Conservation (phyloP, 1,284 basidiomycete species). For the Papiliotrema laurentii region DNA sequence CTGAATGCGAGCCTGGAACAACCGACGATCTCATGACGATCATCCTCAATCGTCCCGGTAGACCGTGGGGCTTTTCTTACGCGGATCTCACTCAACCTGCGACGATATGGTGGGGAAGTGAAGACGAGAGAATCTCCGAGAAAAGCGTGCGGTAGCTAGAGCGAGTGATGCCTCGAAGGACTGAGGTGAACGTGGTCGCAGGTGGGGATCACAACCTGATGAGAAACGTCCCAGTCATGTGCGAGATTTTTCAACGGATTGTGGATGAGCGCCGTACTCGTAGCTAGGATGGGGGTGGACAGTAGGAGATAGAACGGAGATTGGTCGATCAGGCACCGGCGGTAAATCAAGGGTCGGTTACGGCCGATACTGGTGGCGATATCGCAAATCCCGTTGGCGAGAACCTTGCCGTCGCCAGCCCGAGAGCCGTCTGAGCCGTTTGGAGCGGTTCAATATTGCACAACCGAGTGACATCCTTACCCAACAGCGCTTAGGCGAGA, state of each 20-base stretch:
- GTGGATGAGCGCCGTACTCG: slow-evolving; percentile 44
- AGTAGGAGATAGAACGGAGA: too few species aligned
- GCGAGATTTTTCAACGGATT: slow-evolving; percentile 72
- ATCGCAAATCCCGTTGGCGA: too few species aligned
- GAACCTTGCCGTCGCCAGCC: too few species aligned
- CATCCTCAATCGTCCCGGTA: slow-evolving; percentile 64
- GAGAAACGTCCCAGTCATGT: slow-evolving; percentile 80
- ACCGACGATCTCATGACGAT: slow-evolving; percentile 88
- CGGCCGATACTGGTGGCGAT: too few species aligned
- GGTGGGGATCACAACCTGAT: slow-evolving; percentile 88
- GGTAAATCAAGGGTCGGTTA: too few species aligned
- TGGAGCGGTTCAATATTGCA: too few species aligned
- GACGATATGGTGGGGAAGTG: slow-evolving; percentile 87
- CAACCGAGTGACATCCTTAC: too few species aligned
- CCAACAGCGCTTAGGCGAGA: too few species aligned
- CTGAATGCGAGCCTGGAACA: slow-evolving; percentile 84
- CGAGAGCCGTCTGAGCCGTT: too few species aligned
- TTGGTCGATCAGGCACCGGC: too few species aligned
- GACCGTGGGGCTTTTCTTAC: slow-evolving; percentile 49
- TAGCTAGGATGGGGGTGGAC: slow-evolving; percentile 6
- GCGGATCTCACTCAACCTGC: slow-evolving; percentile 69
- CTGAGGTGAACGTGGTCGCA: slow-evolving; percentile 72
- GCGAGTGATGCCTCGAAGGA: slow-evolving; percentile 60
- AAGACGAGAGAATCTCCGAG: slow-evolving; percentile 87
- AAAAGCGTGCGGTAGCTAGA: slow-evolving; percentile 88